These are phyloP conservation scores for Adansonia rubrostipa DNA, from an alignment of 441 rosid genomes.

Conservation along the genomic window DNA sequence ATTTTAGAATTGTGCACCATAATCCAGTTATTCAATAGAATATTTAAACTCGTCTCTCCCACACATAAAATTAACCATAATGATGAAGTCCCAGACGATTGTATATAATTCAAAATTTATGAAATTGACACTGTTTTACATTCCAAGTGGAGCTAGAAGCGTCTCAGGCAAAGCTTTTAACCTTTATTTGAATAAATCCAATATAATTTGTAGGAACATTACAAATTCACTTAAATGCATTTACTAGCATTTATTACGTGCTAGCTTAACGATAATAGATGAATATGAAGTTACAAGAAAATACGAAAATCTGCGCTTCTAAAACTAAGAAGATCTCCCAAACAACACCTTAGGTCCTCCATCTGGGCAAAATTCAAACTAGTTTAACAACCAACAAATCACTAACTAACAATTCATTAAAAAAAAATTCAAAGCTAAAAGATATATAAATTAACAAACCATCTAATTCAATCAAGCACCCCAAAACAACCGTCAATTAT, in stretches of 20 bases:
- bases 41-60: not conserved
- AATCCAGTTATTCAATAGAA: not conserved
- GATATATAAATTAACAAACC: no score
- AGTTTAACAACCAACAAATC: not conserved
- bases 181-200: not conserved
- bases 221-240: slow-evolving; percentile 26
- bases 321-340: slow-evolving; percentile 45
- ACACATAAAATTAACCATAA: not conserved
- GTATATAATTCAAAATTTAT: not conserved
- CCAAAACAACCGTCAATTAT: slow-evolving; percentile 16
- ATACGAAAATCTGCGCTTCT: slow-evolving; percentile 25
- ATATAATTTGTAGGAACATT: not conserved
- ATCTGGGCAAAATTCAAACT: no score
- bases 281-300: slow-evolving; percentile 23
- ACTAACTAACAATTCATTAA: slow-evolving; percentile 29
- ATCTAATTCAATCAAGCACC: slow-evolving; percentile 8
- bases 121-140: not conserved
- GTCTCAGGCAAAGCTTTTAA: not conserved
- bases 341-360: not conserved
- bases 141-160: not conserved
- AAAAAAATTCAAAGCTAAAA: not conserved
- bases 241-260: not conserved
- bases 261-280: no score
- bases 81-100: no score
- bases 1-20: not conserved